A percentile compares a stretch with the other conserved stretches of the same genome.
phyloP scores from a whole-genome alignment of 108 stramenopile genomes.

The Cyclotella baltica region DNA sequence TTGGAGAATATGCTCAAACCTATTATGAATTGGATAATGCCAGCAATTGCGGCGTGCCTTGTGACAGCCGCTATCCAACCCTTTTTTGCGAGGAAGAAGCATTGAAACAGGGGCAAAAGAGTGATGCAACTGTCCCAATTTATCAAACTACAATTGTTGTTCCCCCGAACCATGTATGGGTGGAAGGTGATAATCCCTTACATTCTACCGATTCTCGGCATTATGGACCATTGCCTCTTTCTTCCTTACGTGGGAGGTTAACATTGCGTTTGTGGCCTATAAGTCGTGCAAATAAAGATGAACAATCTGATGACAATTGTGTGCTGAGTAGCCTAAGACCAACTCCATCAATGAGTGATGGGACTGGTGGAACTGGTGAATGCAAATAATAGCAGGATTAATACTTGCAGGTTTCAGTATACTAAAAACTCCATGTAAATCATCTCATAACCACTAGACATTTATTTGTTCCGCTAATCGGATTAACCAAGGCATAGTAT shows the following conservation, averaged over 20 bases:
- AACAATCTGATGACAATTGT: not conserved
- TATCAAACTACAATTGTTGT: slow-evolving; percentile 52
- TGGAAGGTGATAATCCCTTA: slow-evolving; percentile 95
- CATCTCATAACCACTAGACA: too few relatives aligned
- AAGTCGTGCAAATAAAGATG: slow-evolving; percentile 4
- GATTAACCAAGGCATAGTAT: too few relatives aligned
- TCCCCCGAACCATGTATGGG: slow-evolving; percentile 88
- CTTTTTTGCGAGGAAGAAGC: slow-evolving; percentile 34
- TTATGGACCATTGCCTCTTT: slow-evolving; percentile 88
- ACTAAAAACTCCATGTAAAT: too few relatives aligned
- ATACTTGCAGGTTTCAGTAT: too few relatives aligned
- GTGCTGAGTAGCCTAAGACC: slow-evolving; percentile 36
- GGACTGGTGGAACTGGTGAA: too few relatives aligned
- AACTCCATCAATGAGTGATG: slow-evolving; percentile 34
- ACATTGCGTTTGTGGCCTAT: slow-evolving; percentile 81
- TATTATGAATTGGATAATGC: slow-evolving; percentile 33
- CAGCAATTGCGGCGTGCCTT: slow-evolving; percentile 25
- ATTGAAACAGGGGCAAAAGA: not conserved
- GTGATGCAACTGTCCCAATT: not conserved
- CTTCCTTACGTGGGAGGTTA: slow-evolving; percentile 76
- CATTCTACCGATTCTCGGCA: slow-evolving; percentile 92
- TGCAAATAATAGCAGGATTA: too few relatives aligned
- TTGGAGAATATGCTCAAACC: slow-evolving; percentile 65
- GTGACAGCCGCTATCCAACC: slow-evolving; percentile 18
- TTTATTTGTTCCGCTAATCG: too few relatives aligned